Base-by-base conservation (phyloP, 2,329 filamentous ascomycete species). In the Alternaria sp. region DNA sequence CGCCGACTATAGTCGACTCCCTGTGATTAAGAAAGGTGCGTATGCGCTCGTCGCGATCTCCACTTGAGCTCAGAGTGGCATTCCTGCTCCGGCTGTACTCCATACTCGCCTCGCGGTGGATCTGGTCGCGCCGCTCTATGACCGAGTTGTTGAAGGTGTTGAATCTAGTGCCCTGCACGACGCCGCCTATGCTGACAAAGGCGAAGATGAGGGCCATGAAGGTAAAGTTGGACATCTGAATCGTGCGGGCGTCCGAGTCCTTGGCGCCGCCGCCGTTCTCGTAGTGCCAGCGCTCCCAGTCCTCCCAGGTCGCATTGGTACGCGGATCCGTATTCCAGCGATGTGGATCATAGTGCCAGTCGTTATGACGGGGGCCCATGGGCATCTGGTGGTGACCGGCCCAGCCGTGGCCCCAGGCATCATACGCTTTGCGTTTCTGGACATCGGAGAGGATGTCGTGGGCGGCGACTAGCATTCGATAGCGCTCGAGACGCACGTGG, bases 261-360 rank as follows among this genome's bases (percentile, higher is more conserved):
- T 79, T 72, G 54, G 61, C 72, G 55, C 66, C 62, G 15, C 66
- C 64, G 62, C 76, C 68, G 25, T 75, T 77, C 30, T 71, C 70
- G 23, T 69, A 59, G 64, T 80, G 77, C 79, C 80, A 82, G 47
- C 86, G 86, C 82, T 97, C 93, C 94, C 94, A 97, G 78, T 99
- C 96, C 78, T 99, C 96, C 96, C 96, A 99, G 0, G 96, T 98
- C 1, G 93, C 96, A 78, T 98, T 98, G 70, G 83, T 79, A 52
- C 90, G 87, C 3, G 85, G 77, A 76, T 82, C 72, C 74, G 76
- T 65, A 69, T 74, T 55, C 81, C 80, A 73, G 67, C 75, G 52
- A 67, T 66, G 61, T 13, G 74, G 67, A 71, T 79, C 69, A 30
- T 64, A 68, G 8, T 66, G 63, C 69, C 63, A 77, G 45, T 70